Conservation (phyloP, 176 grass and related monocot genomes). For the Musa troglodytarum region DNA sequence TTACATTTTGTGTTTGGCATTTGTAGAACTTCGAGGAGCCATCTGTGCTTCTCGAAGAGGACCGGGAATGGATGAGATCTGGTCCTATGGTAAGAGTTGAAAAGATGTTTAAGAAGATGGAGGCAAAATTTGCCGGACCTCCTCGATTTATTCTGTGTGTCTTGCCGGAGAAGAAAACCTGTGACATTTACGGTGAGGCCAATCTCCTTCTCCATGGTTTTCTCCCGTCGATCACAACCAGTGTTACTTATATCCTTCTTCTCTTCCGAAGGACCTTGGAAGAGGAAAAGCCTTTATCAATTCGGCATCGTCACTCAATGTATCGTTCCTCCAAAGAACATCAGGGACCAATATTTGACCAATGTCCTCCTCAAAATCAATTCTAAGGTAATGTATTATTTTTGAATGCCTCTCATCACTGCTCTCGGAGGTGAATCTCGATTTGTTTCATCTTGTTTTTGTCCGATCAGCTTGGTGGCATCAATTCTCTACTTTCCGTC, state of each 20-base stretch:
- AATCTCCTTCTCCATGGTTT: background rate
- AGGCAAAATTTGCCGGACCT: constrained; percentile 34
- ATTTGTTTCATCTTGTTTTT: constrained; percentile 3
- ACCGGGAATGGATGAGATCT: constrained; percentile 54
- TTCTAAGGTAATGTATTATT: constrained; percentile 47
- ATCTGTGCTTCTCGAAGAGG: constrained; percentile 59
- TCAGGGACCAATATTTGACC: constrained; percentile 79
- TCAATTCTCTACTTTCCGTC: constrained; percentile 56
- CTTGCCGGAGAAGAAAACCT: constrained; percentile 81
- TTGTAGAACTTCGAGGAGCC: constrained; percentile 52
- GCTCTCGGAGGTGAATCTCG: too few relatives aligned
- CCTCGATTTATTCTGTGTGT: constrained; percentile 90
- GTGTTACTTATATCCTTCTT: constrained; percentile 9
- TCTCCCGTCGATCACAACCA: background rate
- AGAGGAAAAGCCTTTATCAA: constrained; percentile 92
- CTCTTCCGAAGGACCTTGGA: constrained; percentile 66
- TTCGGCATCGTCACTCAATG: constrained; percentile 82
- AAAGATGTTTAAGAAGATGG: constrained; percentile 72
- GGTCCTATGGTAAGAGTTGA: constrained; percentile 70
- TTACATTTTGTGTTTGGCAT: background rate
- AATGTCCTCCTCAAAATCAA: constrained; percentile 97
- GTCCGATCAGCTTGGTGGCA: constrained; percentile 60
- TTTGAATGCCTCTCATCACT: background rate
- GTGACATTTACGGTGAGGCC: constrained; percentile 61
- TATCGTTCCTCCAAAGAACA: constrained; percentile 57